Evolutionary conservation across 352 stramenopile genomes (phyloP).

Genomic region (Elongisporangium senticosum): DNA sequence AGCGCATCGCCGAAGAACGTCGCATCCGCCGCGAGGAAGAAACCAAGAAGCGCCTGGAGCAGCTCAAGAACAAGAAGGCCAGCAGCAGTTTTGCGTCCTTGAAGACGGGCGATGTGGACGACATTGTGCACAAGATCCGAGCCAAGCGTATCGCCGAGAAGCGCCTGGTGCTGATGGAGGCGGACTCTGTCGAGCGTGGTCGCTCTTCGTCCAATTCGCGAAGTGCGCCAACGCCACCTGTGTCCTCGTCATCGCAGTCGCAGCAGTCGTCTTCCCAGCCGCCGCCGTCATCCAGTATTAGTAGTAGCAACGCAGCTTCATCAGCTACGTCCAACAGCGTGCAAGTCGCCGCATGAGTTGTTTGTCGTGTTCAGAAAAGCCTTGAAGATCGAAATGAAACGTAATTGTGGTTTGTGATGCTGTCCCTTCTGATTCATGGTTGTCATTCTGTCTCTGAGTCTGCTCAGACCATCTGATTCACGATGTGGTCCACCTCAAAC

Average conservation of each 20-base stretch:
- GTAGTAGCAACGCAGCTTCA: not conserved
- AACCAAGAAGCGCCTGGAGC: conserved; percentile 73
- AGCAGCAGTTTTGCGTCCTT: conserved; percentile 57
- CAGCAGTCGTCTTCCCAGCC: not conserved
- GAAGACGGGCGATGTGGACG: conserved; percentile 76
- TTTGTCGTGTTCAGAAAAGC: not conserved
- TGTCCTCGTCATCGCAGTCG: not conserved
- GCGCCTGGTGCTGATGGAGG: conserved; percentile 47
- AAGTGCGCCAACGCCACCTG: not conserved
- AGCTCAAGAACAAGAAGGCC: conserved; percentile 79
- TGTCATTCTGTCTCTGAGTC: not conserved
- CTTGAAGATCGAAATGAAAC: not conserved
- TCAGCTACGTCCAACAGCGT: not conserved
- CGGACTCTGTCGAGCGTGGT: conserved; percentile 14
- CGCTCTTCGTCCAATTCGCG: conserved; percentile 11
- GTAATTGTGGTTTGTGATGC: not conserved
- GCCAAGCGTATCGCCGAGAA: conserved; percentile 77
- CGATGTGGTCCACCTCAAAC: not conserved
- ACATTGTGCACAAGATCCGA: conserved; percentile 81
- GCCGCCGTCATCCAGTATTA: not conserved
- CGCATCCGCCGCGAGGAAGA: conserved; percentile 70
- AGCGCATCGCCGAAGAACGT: conserved; percentile 75
- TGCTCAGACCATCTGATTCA: no score
- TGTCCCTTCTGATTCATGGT: not conserved
- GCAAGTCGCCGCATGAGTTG: not conserved